Evolutionary conservation across 345 rosid species (phyloP).

Genomic region (Physaria fendleri): DNA sequence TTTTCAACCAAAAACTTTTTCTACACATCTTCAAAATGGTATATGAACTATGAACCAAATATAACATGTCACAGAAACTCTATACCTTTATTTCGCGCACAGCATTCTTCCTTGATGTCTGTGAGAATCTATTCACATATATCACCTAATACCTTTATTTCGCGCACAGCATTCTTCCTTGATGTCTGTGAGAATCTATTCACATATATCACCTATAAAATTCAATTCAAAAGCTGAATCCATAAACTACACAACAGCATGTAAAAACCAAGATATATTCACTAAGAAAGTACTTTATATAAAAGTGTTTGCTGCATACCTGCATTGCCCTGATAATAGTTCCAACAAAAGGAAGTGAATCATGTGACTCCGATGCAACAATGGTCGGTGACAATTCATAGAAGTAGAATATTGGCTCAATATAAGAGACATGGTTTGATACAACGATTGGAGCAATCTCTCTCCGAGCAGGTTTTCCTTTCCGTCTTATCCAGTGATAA

Average conservation of each 20-base stretch:
- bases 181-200: slow-evolving; percentile 76
- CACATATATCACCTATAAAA: slow-evolving; percentile 92
- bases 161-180: slow-evolving; percentile 78
- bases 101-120: slow-evolving; percentile 79
- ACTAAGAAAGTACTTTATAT: neutral
- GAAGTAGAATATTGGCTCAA: slow-evolving; percentile 91
- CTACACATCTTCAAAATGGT: neutral
- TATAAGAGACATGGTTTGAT: slow-evolving; percentile 85
- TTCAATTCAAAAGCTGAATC: neutral
- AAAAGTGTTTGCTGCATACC: slow-evolving; percentile 30
- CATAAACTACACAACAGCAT: neutral
- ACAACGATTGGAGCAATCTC: slow-evolving; percentile 88
- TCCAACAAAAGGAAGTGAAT: slow-evolving; percentile 86
- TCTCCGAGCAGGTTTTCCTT: slow-evolving; percentile 85
- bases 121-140: slow-evolving; percentile 89
- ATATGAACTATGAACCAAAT: too few species aligned
- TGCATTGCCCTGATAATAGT: slow-evolving; percentile 99
- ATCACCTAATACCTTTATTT: slow-evolving; percentile 99
- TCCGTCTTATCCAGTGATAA: slow-evolving; percentile 89
- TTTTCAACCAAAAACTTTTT: slow-evolving; percentile 5
- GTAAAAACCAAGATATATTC: neutral
- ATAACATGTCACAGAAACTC: too few species aligned
- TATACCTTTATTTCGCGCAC: slow-evolving; percentile 92
- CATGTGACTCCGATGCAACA: slow-evolving; percentile 92
- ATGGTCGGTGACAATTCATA: slow-evolving; percentile 90